Base-by-base conservation (phyloP, 2,329 filamentous ascomycete species). In the Cladosporium sphaerospermum region DNA sequence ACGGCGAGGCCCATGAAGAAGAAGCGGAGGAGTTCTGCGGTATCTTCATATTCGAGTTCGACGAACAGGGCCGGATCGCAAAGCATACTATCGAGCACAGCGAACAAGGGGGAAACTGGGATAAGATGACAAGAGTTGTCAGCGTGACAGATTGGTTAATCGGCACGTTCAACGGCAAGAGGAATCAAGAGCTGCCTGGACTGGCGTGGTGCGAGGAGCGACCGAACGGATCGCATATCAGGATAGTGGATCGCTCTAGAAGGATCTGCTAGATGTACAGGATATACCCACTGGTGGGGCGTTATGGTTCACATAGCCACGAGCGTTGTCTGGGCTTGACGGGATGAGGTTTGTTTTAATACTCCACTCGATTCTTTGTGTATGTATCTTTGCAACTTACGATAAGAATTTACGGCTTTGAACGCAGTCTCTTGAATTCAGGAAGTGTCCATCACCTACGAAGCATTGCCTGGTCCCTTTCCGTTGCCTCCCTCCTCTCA, bases 41-140 rank as follows among this genome's bases (percentile, higher is more conserved):
- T 0, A 71, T 97, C 9, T 99, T 97, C 71, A 85, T 96, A 55
- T 99, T 99, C 68, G 89, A 95, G 59, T 99, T 99, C 67, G 93
- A 97, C 65, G 78, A 83, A 44, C 81, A 95, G 62, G 93, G 93
- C 1, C 79, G 89, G 58, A 83, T 99, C 34, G 72, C 87, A 45
- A 89, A 83, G 61, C 93, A 97, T 69, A 95, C 89, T 0, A 97
- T 99, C 64, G 93, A 99, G 72, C 88, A 95, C 71, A 87, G 88
- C 1, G 87, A 96, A 63, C 85, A 93, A 63, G 84, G 85, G 13
- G 82, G 85, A 37, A 83, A 89, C 56, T 95, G 86, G 83, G 91
- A 96, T 63, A 83, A 82, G 57, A 90, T 88, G 23, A 85, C 88
- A 18, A 88, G 85, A 65, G 87, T 99, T 16, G 89, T 97, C 13